Percentiles rank a stretch among this genome's conserved stretches.
phyloP scores from a whole-genome alignment of 2,329 filamentous ascomycete genomes.

The Dactylellina haptotyla region DNA sequence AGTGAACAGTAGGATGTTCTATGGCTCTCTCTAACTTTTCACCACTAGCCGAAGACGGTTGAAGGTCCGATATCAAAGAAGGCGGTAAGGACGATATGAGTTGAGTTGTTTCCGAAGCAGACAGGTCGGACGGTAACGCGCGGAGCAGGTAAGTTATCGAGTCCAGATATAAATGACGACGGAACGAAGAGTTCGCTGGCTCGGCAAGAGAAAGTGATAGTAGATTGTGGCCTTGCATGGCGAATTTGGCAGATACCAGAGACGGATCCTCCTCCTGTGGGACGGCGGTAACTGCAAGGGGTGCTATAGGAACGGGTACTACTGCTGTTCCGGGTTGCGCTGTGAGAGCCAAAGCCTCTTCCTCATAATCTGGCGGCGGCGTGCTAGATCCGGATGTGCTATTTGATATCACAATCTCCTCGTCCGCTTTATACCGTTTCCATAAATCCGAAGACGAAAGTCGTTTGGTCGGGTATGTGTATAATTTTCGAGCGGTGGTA shows the following conservation, averaged over 20 bases:
- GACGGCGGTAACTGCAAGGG: neutral
- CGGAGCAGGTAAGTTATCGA: conserved; percentile 50
- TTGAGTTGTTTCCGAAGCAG: conserved; percentile 36
- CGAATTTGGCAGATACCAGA: conserved; percentile 46
- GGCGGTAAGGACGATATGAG: conserved; percentile 29
- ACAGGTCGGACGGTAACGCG: conserved; percentile 36
- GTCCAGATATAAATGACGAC: conserved; percentile 46
- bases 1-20: conserved; percentile 49
- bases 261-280: conserved; percentile 25
- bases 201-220: conserved; percentile 46
- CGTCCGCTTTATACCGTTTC: conserved; percentile 26
- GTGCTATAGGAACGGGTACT: conserved; percentile 2
- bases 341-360: conserved; percentile 24
- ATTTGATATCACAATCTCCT: conserved; percentile 7
- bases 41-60: neutral
- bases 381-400: conserved; percentile 31
- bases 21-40: neutral
- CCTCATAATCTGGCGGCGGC: conserved; percentile 48
- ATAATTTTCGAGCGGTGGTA: conserved; percentile 43
- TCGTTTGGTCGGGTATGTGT: conserved; percentile 49
- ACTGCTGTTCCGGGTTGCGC: neutral
- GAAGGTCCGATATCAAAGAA: conserved; percentile 17
- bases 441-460: conserved; percentile 43
- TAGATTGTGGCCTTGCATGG: conserved; percentile 48
- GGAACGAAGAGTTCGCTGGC: conserved; percentile 35